These are phyloP conservation scores for Nicotiana undulata DNA, from an alignment of 257 asterid species.

Conservation along the genomic window DNA sequence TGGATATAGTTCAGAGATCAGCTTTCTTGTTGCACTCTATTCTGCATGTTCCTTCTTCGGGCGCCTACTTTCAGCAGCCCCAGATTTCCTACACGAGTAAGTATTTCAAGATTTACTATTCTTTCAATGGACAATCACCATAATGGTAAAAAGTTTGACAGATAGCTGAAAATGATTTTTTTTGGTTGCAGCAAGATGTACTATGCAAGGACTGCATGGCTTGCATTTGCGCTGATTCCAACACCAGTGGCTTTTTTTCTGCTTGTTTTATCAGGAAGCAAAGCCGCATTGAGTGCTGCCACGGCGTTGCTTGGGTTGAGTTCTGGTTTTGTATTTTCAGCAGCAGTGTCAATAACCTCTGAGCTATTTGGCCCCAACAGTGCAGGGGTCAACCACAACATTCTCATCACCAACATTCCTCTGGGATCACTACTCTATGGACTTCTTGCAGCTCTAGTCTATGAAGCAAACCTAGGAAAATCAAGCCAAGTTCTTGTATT, in stretches of 20 bases:
- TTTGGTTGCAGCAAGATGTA: slow-evolving; percentile 39
- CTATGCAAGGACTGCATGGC: slow-evolving; percentile 54
- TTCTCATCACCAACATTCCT: slow-evolving; percentile 61
- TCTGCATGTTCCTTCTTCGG: slow-evolving; percentile 70
- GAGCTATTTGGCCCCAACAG: slow-evolving; percentile 61
- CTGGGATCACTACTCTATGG: slow-evolving; percentile 62
- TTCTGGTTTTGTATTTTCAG: slow-evolving; percentile 52
- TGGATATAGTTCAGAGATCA: slow-evolving; percentile 33
- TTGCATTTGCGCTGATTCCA: slow-evolving; percentile 40
- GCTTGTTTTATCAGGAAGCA: slow-evolving; percentile 37
- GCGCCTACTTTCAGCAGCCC: slow-evolving; percentile 50
- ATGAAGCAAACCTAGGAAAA: slow-evolving; percentile 43
- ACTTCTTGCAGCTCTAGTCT: slow-evolving; percentile 47
- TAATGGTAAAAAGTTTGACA: neutral
- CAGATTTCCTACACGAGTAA: slow-evolving; percentile 43
- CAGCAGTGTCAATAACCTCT: slow-evolving; percentile 53
- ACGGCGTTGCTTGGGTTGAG: slow-evolving; percentile 57
- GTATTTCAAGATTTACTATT: neutral
- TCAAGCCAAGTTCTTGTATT: slow-evolving; percentile 14
- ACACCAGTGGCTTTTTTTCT: slow-evolving; percentile 46
- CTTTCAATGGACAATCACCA: neutral
- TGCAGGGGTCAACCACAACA: slow-evolving; percentile 59
- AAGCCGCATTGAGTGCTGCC: slow-evolving; percentile 26
- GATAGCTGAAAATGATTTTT: neutral
- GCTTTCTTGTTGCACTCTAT: slow-evolving; percentile 45